These are phyloP conservation scores for Cylindricascospora bacillispora DNA, from an alignment of 1,139 yeast genomes.

Conservation along the genomic window DNA sequence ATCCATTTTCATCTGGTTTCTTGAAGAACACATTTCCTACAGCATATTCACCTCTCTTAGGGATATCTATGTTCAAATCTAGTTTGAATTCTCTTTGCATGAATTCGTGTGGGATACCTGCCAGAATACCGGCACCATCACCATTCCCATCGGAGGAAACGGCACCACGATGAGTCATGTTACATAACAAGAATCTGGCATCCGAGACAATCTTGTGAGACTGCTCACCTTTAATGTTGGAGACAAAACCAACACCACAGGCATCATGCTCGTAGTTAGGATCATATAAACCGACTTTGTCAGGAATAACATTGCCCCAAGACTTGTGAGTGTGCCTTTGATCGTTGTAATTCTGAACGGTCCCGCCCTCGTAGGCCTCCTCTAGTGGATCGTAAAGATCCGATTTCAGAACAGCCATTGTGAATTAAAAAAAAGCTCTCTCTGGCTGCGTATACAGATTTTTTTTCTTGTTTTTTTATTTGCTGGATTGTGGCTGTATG, in stretches of 20 bases:
- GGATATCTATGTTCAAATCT: conserved; percentile 36
- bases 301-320: conserved; percentile 87
- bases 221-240: conserved; percentile 78
- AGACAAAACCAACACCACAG: conserved; percentile 97
- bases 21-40: conserved; percentile 89
- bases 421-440: too few species aligned
- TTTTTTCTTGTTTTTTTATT: conserved; percentile 1
- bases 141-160: conserved; percentile 95
- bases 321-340: conserved; percentile 58
- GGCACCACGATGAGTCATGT: conserved; percentile 98
- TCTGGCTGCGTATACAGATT: too few species aligned
- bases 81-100: conserved; percentile 70
- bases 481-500: too few species aligned
- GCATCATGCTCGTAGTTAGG: conserved; percentile 94
- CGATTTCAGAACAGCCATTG: conserved; percentile 10
- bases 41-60: conserved; percentile 79
- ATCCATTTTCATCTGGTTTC: conserved; percentile 36
- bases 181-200: conserved; percentile 76
- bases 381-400: conserved; percentile 20
- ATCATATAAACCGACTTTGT: conserved; percentile 80
- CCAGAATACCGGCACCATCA: conserved; percentile 97
- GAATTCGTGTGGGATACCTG: conserved; percentile 83
- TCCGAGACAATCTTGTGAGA: conserved; percentile 92
- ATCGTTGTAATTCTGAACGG: conserved; percentile 48
- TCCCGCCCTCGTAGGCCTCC: conserved; percentile 22